Percentiles rank a stretch among this genome's conserved stretches.
Conservation (phyloP, 495 filamentous ascomycete species). For the Parathielavia appendiculata region DNA sequence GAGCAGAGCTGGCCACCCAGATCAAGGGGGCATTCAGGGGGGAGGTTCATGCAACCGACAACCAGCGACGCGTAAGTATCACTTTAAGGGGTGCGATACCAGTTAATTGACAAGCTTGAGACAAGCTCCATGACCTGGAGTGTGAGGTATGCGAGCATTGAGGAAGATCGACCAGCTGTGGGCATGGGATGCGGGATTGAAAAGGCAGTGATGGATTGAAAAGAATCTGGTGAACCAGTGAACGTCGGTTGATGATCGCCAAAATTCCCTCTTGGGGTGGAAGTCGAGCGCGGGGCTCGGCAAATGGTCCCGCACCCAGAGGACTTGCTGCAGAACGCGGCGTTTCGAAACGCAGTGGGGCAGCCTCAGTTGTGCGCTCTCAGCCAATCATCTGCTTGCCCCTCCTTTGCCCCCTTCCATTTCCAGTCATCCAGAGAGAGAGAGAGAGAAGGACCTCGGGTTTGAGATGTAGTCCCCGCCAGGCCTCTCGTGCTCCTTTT, state of each 20-base stretch:
- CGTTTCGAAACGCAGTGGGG: conserved; percentile 25
- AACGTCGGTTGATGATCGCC: conserved; percentile 14
- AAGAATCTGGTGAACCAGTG: not conserved
- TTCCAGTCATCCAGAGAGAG: not conserved
- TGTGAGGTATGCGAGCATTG: not conserved
- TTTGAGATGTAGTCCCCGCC: conserved; percentile 24
- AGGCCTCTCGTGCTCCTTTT: conserved; percentile 11
- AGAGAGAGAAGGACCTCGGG: conserved; percentile 3
- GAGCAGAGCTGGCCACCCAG: conserved; percentile 12
- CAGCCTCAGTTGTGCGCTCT: not conserved
- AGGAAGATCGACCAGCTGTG: not conserved
- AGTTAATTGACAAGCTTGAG: too few relatives aligned
- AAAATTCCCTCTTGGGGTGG: conserved; percentile 9
- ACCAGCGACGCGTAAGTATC: not conserved
- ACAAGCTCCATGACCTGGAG: not conserved
- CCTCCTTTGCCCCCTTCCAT: conserved; percentile 10
- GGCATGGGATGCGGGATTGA: not conserved
- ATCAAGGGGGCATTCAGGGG: conserved; percentile 17
- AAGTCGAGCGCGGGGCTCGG: not conserved
- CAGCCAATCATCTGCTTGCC: conserved; percentile 1
- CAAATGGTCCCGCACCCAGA: not conserved
- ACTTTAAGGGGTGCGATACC: not conserved
- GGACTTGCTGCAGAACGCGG: conserved; percentile 4
- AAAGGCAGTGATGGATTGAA: conserved; percentile 3
- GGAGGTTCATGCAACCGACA: conserved; percentile 20